These are phyloP conservation scores for Senna siamea DNA, from an alignment of 306 rosid species.

Conservation along the genomic window DNA sequence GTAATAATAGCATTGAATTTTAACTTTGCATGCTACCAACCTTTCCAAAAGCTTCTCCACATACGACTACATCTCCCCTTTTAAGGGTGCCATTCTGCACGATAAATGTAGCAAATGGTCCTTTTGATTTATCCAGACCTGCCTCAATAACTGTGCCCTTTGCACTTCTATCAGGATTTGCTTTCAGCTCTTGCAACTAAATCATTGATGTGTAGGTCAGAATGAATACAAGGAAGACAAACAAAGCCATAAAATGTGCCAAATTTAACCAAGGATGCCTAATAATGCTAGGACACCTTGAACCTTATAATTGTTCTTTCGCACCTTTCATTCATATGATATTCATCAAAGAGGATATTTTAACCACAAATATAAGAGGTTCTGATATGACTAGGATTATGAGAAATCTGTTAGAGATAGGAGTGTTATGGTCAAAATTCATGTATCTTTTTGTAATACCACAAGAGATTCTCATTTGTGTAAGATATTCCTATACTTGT, in stretches of 20 bases:
- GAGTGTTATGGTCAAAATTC: conserved; percentile 13
- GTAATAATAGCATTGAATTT: conserved; percentile 29
- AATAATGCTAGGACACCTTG: neutral
- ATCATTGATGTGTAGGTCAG: conserved; percentile 48
- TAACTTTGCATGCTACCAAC: conserved; percentile 48
- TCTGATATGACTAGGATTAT: neutral
- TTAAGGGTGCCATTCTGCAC: conserved; percentile 92
- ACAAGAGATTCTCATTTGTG: neutral
- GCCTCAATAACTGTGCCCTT: conserved; percentile 96
- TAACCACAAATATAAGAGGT: neutral
- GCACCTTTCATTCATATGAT: neutral
- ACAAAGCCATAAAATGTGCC: conserved; percentile 1
- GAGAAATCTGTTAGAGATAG: conserved; percentile 1
- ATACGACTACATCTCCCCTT: conserved; percentile 78
- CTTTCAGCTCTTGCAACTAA: conserved; percentile 98
- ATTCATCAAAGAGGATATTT: conserved; percentile 14
- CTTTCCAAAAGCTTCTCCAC: conserved; percentile 98
- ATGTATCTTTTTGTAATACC: neutral
- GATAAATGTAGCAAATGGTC: conserved; percentile 88
- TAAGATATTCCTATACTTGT: neutral
- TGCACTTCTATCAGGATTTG: conserved; percentile 90
- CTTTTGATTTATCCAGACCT: conserved; percentile 90
- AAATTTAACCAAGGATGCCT: conserved; percentile 25
- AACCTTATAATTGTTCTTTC: neutral
- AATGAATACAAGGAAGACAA: conserved; percentile 34